A percentile compares a stretch with the other conserved stretches of the same genome.
These are phyloP conservation scores for Scheffersomyces segobiensis DNA, from an alignment of 1,139 yeast species.

Conservation along the genomic window DNA sequence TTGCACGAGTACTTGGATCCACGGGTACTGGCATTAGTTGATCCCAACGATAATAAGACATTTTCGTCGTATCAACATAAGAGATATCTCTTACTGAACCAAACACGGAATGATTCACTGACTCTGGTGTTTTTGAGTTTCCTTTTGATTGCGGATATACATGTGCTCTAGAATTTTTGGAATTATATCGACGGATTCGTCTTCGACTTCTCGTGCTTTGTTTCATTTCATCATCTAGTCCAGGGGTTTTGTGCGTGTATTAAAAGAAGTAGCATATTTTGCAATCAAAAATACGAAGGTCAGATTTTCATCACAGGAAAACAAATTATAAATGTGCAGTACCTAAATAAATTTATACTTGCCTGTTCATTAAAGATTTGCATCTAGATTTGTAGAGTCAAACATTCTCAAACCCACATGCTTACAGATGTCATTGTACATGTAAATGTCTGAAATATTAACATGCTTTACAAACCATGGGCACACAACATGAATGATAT, in stretches of 20 bases:
- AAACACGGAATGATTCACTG: not conserved
- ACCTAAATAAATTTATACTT: too few species aligned
- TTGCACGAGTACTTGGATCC: not conserved
- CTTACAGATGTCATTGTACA: too few species aligned
- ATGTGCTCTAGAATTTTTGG: not conserved
- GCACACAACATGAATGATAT: too few species aligned
- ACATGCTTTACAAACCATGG: too few species aligned
- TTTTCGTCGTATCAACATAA: not conserved
- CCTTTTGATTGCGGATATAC: not conserved
- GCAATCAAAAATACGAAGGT: not conserved
- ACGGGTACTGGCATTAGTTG: not conserved
- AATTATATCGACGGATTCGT: not conserved
- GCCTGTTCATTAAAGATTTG: too few species aligned
- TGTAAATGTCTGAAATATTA: too few species aligned
- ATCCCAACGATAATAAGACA: not conserved
- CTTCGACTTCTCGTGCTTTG: not conserved
- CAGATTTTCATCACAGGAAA: too few species aligned
- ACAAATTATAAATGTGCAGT: too few species aligned
- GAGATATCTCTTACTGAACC: not conserved
- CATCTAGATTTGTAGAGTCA: too few species aligned
- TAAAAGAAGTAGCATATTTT: not conserved
- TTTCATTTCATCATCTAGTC: not conserved
- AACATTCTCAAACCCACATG: too few species aligned
- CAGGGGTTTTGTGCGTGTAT: not conserved
- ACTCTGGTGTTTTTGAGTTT: not conserved